Evolutionary conservation across 1,284 basidiomycete genomes (phyloP), one percentile per base, ranked within the genome.

Genomic region (Volvariella volvacea): DNA sequence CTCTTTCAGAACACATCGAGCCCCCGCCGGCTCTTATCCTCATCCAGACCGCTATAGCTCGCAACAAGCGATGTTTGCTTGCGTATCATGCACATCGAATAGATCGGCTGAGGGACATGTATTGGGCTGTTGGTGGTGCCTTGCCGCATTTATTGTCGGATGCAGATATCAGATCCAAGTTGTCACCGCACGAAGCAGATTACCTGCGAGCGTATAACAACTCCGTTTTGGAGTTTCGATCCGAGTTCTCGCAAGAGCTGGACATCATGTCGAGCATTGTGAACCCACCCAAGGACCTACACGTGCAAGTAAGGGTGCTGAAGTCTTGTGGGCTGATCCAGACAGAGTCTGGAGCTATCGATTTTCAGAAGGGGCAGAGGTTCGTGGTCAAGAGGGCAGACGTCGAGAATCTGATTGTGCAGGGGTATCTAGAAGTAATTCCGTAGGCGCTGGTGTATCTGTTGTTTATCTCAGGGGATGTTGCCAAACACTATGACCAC

Each of bases 111-210:
- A 78, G 83, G 52, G 82, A 88, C 55, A 74, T 89, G 65, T 95
- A 91, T 65, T 97, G 94, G 93, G 70, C 80, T n/a, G 78, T 81
- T 10, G 92, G 92, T n/a, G 93, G 90, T n/a, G 85, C 89, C 1
- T 67, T 96, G 1, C 85, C 89, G 0, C 85, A 91, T 49, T 73
- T 95, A n/a, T 76, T 97, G 33, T 78, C 80, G 34, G 78, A 83
- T 57, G 60, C 73, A 48, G 88, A 92, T 50, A 74, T 88, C 28
- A 77, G 92, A 39, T 75, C 80, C 46, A 85, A 85, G 52, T 74
- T 97, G 31, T 87, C 85, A 0, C 90, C 92, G 0, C 84, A 92
- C 56, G 94, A 98, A 60, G 83, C 95, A 45, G 91, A 94, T 61
- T 97, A 92, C 61, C 64, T 96, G 39, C 74, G 88, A 44, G 76